Evolutionary conservation across 2,329 filamentous ascomycete species (phyloP).

Genomic region (Talaromyces sp.): DNA sequence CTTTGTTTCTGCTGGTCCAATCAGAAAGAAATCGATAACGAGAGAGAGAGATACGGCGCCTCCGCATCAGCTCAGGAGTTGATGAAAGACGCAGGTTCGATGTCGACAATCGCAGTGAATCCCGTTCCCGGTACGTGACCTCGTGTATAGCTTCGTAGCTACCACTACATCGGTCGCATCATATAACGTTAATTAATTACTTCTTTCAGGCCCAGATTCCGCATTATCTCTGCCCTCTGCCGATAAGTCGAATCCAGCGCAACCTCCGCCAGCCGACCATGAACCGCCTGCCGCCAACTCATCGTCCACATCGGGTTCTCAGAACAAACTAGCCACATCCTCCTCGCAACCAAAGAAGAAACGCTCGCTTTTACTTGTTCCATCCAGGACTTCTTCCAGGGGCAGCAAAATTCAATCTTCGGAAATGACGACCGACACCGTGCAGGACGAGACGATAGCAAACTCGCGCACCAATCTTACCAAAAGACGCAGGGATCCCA

Average conservation of each 20-base stretch:
- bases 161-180: conserved; percentile 1
- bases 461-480: conserved; percentile 65
- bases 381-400: conserved; percentile 40
- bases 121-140: conserved; percentile 11
- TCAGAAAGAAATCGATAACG: conserved; percentile 24
- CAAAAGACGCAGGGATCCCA: conserved; percentile 63
- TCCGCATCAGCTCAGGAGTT: conserved; percentile 30
- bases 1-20: conserved; percentile 26
- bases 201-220: conserved; percentile 18
- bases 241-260: conserved; percentile 14
- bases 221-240: conserved; percentile 15
- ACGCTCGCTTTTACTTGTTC: conserved; percentile 35
- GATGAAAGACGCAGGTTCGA: conserved; percentile 32
- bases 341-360: conserved; percentile 34
- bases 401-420: conserved; percentile 33
- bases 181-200: not conserved
- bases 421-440: conserved; percentile 34
- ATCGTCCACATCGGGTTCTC: conserved; percentile 15
- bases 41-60: conserved; percentile 20
- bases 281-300: conserved; percentile 14
- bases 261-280: conserved; percentile 15
- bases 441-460: conserved; percentile 50
- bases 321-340: conserved; percentile 17
- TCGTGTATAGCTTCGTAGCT: not conserved
- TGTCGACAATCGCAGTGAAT: conserved; percentile 26